Base-by-base conservation (phyloP, 768 basidiomycete genomes). In the Mycena amicta region DNA sequence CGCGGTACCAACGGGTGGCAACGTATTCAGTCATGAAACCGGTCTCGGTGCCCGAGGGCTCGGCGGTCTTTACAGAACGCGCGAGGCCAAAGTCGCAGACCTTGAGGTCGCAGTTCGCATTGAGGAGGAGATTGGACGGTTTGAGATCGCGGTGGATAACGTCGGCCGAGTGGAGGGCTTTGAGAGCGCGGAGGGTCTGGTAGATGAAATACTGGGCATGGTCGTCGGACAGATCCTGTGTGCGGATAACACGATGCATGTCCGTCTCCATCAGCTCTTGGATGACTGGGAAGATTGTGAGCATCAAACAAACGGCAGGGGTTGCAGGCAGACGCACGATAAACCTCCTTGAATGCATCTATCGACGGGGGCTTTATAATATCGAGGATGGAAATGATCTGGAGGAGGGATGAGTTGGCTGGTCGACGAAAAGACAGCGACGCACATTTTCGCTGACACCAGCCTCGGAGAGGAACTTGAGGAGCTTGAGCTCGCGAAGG, bases 21-120 rank as follows among this genome's bases (percentile, higher is more conserved):
- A 99, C 97, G 68, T 95, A 96, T 86, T 94, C 92, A 1, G 93
- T 96, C 93, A 95, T 94, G 77, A 94, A 95, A 4, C 88, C 88
- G 5, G 83, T 91, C 66, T 92, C 90, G 5, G 89, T 92, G 23
- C 90, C 91, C 15, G 87, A 89, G 0, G 90, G 89, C 70, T 92
- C 90, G 4, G 91, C 90, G 3, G 91, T 92, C 74, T 84, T 90
- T 40, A 92, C 90, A 11, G 89, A 91, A n/a, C 95, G 83, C 1
- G 94, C 94, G 31, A 97, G 82, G 51, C 97, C 97, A 71, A 98
- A 99, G 71, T 98, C 96, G 74, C 90, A 85, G 45, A 95, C 93
- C 71, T 96, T 96, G 65, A 97, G 83, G 71, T 97, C 95, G 68
- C 95, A 97, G 72, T 97, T 98, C 63, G 93, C 93, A 69, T 98